Evolutionary conservation across 2,329 filamentous ascomycete genomes (phyloP).

Genomic region (Coccinonectria pachysandricola): DNA sequence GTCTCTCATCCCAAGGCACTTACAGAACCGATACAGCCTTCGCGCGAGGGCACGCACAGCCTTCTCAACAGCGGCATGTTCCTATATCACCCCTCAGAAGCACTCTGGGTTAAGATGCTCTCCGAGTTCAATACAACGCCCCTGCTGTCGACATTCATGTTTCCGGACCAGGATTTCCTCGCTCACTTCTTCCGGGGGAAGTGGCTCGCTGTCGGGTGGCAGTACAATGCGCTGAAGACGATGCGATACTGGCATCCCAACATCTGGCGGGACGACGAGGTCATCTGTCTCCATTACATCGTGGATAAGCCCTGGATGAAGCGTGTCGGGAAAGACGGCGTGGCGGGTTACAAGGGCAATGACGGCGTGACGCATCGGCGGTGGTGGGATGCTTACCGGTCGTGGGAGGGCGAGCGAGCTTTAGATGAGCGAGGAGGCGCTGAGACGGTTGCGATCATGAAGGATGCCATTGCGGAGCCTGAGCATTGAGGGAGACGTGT

Average conservation of each 20-base stretch:
- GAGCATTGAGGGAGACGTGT: too few relatives aligned
- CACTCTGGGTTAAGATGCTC: slow-evolving; percentile 9
- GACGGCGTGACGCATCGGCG: slow-evolving; percentile 11
- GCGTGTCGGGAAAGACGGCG: slow-evolving; percentile 7
- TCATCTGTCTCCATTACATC: slow-evolving; percentile 12
- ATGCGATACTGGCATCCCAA: slow-evolving; percentile 14
- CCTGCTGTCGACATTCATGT: slow-evolving; percentile 7
- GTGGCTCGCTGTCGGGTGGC: slow-evolving; percentile 14
- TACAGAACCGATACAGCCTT: slow-evolving; percentile 5
- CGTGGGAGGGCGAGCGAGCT: slow-evolving; percentile 8
- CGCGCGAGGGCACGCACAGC: slow-evolving; percentile 3
- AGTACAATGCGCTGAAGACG: slow-evolving; percentile 14
- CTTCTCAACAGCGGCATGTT: slow-evolving; percentile 15
- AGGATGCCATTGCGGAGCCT: too few relatives aligned
- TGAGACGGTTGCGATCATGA: too few relatives aligned
- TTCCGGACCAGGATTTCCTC: slow-evolving; percentile 12
- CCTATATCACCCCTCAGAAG: slow-evolving; percentile 10
- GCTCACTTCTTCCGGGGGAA: slow-evolving; percentile 10
- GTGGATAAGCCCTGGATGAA: slow-evolving; percentile 14
- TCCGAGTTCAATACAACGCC: slow-evolving; percentile 7
- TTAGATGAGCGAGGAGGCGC: slow-evolving; percentile 3
- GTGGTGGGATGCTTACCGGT: slow-evolving; percentile 13
- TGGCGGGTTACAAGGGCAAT: slow-evolving; percentile 8
- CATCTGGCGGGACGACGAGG: slow-evolving; percentile 14
- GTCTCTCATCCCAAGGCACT: slow-evolving; percentile 8